These are phyloP conservation scores for Ilex paraguariensis DNA, from an alignment of 305 asterid genomes.

Conservation along the genomic window DNA sequence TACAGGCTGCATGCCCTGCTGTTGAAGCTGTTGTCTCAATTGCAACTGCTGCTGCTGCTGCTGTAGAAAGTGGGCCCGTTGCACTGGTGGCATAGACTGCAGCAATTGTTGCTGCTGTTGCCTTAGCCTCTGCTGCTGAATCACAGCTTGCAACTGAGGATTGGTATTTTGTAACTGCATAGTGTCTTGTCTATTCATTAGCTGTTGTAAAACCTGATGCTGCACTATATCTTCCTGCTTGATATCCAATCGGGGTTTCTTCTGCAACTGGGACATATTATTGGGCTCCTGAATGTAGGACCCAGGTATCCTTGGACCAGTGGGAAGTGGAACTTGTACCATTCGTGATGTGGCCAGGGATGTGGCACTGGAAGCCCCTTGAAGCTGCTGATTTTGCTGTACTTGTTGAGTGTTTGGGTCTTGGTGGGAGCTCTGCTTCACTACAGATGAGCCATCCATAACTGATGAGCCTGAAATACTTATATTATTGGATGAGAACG, in stretches of 20 bases:
- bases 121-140: constrained; percentile 18
- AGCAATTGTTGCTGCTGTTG: constrained; percentile 24
- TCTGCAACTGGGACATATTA: constrained; percentile 2
- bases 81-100: constrained; percentile 23
- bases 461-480: constrained; percentile 3
- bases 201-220: constrained; percentile 3
- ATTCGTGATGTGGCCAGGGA: constrained; percentile 14
- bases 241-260: constrained; percentile 5
- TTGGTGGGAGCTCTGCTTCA: constrained; percentile 9
- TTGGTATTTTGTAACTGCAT: constrained; percentile 28
- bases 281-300: not conserved
- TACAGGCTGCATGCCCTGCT: constrained; percentile 24
- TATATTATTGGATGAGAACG: constrained; percentile 22
- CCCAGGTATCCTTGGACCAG: not conserved
- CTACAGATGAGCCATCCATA: constrained; percentile 10
- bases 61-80: constrained; percentile 22
- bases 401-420: constrained; percentile 22
- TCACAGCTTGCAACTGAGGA: constrained; percentile 26
- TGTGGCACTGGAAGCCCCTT: constrained; percentile 15
- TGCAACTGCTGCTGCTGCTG: constrained; percentile 23
- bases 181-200: constrained; percentile 6
- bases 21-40: constrained; percentile 16
- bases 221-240: constrained; percentile 3
- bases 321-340: constrained; percentile 13
- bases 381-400: constrained; percentile 4